Evolutionary conservation across 225 moss, liverwort and hornwort genomes (phyloP).

Genomic region (Pseudoscleropodium purum): DNA sequence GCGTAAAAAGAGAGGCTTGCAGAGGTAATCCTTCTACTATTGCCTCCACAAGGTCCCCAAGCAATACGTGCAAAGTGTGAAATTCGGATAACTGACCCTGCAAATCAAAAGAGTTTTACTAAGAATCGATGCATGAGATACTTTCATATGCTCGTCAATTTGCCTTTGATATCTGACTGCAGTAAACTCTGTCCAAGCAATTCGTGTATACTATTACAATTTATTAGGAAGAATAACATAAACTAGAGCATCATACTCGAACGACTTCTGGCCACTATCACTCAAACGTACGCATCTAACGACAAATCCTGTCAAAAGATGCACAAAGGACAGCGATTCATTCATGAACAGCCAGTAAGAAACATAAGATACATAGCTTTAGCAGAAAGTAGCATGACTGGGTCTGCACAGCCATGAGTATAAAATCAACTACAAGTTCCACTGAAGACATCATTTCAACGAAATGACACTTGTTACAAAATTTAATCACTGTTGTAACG

Average conservation of each 20-base stretch:
- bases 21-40: slow-evolving; percentile 53
- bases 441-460: background rate
- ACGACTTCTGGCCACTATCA: background rate
- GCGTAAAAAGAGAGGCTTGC: slow-evolving; percentile 60
- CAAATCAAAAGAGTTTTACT: background rate
- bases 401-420: background rate
- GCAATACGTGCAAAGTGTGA: slow-evolving; percentile 54
- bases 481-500: background rate
- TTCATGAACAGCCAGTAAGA: background rate
- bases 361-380: background rate
- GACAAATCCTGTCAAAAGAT: background rate
- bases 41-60: slow-evolving; percentile 67
- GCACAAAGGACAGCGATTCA: background rate
- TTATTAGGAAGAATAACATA: background rate
- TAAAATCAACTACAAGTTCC: background rate
- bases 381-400: background rate
- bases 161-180: background rate
- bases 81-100: slow-evolving; percentile 63
- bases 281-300: background rate
- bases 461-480: background rate
- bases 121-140: background rate
- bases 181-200: background rate
- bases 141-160: background rate
- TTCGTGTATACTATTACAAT: background rate
- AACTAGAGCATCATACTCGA: background rate